Percentiles rank a stretch among this genome's conserved stretches.
Conservation (phyloP, 148 eudicot species). For the Rhododendron henanense region DNA sequence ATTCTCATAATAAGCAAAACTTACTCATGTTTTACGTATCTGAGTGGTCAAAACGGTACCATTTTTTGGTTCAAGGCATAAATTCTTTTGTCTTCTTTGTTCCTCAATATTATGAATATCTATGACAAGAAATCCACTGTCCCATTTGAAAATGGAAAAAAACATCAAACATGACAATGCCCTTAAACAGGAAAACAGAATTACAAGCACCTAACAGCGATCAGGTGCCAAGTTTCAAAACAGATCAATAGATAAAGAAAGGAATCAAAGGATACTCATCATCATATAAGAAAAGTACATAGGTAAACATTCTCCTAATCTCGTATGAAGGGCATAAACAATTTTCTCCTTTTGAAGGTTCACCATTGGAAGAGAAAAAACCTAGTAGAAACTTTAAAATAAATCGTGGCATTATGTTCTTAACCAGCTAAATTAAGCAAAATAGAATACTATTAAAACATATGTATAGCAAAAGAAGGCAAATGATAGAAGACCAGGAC, state of each 20-base stretch:
- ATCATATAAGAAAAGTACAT: background rate
- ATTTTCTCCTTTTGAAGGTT: background rate
- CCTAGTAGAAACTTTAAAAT: background rate
- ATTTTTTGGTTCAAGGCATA: background rate
- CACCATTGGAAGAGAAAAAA: background rate
- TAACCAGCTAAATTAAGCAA: background rate
- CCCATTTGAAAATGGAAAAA: background rate
- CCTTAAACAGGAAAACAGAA: background rate
- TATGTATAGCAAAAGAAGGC: background rate
- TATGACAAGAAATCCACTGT: background rate
- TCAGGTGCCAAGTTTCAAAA: background rate
- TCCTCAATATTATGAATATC: background rate
- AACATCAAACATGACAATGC: background rate
- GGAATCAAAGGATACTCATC: background rate
- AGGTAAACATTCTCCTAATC: background rate
- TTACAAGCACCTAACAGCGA: background rate
- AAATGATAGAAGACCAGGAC: background rate
- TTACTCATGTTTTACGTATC: background rate
- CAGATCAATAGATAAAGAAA: background rate
- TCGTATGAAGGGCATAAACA: background rate
- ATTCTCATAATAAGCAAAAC: background rate
- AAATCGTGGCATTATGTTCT: background rate
- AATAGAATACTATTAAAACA: background rate
- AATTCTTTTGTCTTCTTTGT: background rate
- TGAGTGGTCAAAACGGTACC: background rate